Evolutionary conservation across 177 flowering plant species (phyloP).

Genomic region (Vitis hybrid): DNA sequence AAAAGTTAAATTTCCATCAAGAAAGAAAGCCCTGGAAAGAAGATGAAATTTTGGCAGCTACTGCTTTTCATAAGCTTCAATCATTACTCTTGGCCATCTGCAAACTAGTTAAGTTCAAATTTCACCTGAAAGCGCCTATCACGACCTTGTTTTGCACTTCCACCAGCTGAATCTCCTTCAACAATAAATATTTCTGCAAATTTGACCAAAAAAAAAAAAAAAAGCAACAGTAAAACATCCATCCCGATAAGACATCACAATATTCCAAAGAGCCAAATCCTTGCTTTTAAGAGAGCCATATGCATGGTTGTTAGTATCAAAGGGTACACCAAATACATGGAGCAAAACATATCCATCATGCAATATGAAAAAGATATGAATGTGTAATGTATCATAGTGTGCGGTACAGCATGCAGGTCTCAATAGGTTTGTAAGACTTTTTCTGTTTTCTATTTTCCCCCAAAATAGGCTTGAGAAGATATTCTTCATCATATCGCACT

Average conservation of each 20-base stretch:
- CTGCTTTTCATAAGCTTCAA: neutral
- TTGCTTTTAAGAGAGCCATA: neutral
- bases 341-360: too few species aligned
- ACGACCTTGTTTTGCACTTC: conserved; percentile 99
- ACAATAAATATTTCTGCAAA: conserved; percentile 93
- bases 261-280: neutral
- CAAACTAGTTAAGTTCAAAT: neutral
- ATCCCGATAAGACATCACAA: neutral
- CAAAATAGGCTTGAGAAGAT: too few species aligned
- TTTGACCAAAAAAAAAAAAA: neutral
- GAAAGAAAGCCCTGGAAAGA: neutral
- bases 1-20: neutral
- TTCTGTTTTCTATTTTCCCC: too few species aligned
- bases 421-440: too few species aligned
- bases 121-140: conserved; percentile 95
- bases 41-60: too few species aligned
- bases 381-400: too few species aligned
- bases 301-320: neutral
- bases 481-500: too few species aligned
- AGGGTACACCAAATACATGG: neutral
- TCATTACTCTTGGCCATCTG: neutral
- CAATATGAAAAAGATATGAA: too few species aligned
- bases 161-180: conserved; percentile 99
- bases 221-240: neutral
- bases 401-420: too few species aligned